These are phyloP conservation scores for Colletotrichum magnum DNA, from an alignment of 2,329 filamentous ascomycete species.

Conservation along the genomic window DNA sequence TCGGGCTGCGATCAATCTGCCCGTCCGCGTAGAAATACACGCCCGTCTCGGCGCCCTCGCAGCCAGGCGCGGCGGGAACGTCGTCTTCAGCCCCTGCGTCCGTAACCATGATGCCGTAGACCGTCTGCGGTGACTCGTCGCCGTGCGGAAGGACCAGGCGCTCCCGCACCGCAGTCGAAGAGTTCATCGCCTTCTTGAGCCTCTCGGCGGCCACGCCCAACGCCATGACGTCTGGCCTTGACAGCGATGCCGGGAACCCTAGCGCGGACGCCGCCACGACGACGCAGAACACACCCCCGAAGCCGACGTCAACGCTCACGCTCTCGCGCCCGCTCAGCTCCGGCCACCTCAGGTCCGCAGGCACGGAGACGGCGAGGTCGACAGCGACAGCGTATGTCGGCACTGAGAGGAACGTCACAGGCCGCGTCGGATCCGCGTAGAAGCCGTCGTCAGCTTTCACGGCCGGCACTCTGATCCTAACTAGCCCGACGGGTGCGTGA, in stretches of 20 bases:
- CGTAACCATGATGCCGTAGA: constrained; percentile 58
- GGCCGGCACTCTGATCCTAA: constrained; percentile 56
- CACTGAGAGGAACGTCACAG: constrained; percentile 57
- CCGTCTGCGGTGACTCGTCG: constrained; percentile 47
- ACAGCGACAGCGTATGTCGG: constrained; percentile 56
- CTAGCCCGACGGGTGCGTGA: constrained; percentile 61
- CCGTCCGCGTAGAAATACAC: constrained; percentile 61
- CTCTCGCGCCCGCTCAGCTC: constrained; percentile 48
- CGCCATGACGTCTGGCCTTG: constrained; percentile 46
- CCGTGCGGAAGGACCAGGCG: constrained; percentile 45
- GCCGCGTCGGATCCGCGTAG: constrained; percentile 52
- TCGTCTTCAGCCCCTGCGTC: constrained; percentile 43
- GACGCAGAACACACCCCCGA: constrained; percentile 61
- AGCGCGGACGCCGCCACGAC: constrained; percentile 53
- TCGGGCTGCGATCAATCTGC: constrained; percentile 53
- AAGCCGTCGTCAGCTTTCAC: constrained; percentile 41
- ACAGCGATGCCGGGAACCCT: constrained; percentile 52
- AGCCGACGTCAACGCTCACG: constrained; percentile 54
- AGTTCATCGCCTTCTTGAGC: constrained; percentile 47
- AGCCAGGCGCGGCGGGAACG: constrained; percentile 27
- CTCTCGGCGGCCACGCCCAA: constrained; percentile 50
- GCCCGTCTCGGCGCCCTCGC: constrained; percentile 54
- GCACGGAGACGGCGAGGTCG: constrained; percentile 48
- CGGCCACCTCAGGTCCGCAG: constrained; percentile 52
- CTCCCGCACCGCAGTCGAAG: constrained; percentile 42